These are phyloP conservation scores for Thelephora aurantiotincta DNA, from an alignment of 768 basidiomycete genomes.

Conservation along the genomic window DNA sequence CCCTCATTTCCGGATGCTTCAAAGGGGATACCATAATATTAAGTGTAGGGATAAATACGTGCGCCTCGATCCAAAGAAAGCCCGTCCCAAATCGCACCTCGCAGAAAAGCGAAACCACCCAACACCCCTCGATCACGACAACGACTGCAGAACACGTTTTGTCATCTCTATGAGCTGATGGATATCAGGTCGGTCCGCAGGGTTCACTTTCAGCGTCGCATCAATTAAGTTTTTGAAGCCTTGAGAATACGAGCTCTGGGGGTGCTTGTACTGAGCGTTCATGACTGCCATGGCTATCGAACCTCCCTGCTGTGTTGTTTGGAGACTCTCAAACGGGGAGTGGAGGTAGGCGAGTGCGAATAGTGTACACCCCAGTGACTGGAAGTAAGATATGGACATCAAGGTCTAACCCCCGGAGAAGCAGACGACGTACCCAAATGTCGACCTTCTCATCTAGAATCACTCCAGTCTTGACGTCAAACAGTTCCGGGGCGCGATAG, in stretches of 20 bases:
- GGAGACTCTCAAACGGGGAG: slow-evolving; percentile 90
- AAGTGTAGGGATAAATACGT: too few relatives aligned
- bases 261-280: slow-evolving; percentile 87
- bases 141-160: slow-evolving; percentile 44
- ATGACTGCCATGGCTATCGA: slow-evolving; percentile 97
- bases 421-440: slow-evolving; percentile 64
- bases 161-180: slow-evolving; percentile 64
- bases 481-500: slow-evolving; percentile 93
- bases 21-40: too few relatives aligned
- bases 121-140: slow-evolving; percentile 19
- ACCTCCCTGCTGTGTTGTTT: slow-evolving; percentile 87
- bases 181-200: slow-evolving; percentile 74
- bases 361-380: slow-evolving; percentile 94
- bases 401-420: neutral
- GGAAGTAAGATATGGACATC: neutral
- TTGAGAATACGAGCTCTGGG: slow-evolving; percentile 73
- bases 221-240: slow-evolving; percentile 75
- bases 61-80: too few relatives aligned
- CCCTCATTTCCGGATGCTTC: too few relatives aligned
- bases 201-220: slow-evolving; percentile 71
- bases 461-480: slow-evolving; percentile 88
- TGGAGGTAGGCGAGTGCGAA: slow-evolving; percentile 91
- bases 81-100: too few relatives aligned
- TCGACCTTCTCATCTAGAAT: slow-evolving; percentile 90
- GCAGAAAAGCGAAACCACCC: too few relatives aligned